phyloP scores from a whole-genome alignment of 1,139 yeast species.

The Debaryomycetaceae sp. region DNA sequence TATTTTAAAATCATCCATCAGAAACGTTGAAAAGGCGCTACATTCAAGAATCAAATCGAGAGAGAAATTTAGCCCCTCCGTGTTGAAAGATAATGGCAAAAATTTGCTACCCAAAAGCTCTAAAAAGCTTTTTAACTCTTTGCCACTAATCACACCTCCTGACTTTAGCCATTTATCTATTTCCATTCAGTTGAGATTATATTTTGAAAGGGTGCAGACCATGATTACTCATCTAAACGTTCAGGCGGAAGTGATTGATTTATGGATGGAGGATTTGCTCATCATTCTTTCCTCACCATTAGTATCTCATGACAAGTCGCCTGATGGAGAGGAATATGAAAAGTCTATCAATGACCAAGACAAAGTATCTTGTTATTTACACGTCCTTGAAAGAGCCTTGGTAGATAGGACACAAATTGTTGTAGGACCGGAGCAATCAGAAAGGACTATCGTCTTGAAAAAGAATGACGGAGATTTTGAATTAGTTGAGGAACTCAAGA shows the following conservation, averaged over 20 bases:
- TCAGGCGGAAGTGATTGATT: constrained; percentile 57
- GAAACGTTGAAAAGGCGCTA: constrained; percentile 27
- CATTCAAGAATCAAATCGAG: constrained; percentile 23
- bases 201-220: constrained; percentile 17
- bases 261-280: constrained; percentile 48
- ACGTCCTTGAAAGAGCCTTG: constrained; percentile 53
- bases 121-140: constrained; percentile 26
- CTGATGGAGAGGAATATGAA: constrained; percentile 78
- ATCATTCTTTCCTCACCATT: constrained; percentile 45
- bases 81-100: constrained; percentile 29
- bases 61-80: constrained; percentile 13
- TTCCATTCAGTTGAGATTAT: constrained; percentile 19
- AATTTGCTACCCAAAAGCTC: constrained; percentile 32
- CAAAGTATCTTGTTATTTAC: constrained; percentile 59
- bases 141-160: constrained; percentile 26
- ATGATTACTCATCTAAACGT: constrained; percentile 43
- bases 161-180: constrained; percentile 14
- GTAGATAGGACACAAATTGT: constrained; percentile 48
- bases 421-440: constrained; percentile 22
- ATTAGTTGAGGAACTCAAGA: constrained; percentile 18
- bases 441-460: constrained; percentile 18
- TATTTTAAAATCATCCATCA: constrained; percentile 45
- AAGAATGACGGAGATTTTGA: constrained; percentile 26
- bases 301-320: constrained; percentile 42
- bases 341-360: constrained; percentile 73